Conservation (phyloP, 2,329 filamentous ascomycete species). For the Paracoccidioides lutzii region DNA sequence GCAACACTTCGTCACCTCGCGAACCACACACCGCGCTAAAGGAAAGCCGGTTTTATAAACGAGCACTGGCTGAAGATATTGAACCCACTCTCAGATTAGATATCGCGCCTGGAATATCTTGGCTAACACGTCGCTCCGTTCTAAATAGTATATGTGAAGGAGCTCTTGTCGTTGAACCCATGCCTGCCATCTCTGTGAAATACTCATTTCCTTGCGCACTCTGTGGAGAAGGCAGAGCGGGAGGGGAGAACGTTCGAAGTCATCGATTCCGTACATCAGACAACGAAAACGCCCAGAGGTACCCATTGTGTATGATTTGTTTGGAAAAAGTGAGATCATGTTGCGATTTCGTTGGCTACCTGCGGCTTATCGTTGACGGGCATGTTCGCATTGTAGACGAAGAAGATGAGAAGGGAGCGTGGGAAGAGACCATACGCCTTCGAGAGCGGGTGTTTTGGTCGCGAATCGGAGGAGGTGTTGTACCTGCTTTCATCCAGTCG, state of each 20-base stretch:
- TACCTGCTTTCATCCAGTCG: conserved; percentile 46
- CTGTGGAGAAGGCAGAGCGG: conserved; percentile 71
- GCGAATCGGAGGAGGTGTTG: conserved; percentile 76
- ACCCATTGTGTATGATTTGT: conserved; percentile 83
- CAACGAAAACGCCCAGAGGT: conserved; percentile 71
- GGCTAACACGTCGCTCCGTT: conserved; percentile 79
- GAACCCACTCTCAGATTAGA: conserved; percentile 88
- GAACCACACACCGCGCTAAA: conserved; percentile 50
- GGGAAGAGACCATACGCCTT: conserved; percentile 85
- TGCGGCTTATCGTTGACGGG: conserved; percentile 83
- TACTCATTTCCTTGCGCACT: conserved; percentile 61
- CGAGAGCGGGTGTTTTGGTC: conserved; percentile 97
- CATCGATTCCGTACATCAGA: conserved; percentile 86
- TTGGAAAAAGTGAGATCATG: conserved; percentile 70
- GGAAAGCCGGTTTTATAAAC: conserved; percentile 89
- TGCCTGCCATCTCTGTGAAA: conserved; percentile 45
- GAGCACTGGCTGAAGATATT: conserved; percentile 75
- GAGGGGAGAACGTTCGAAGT: conserved; percentile 57
- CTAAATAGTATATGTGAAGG: conserved; percentile 73
- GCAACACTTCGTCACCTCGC: conserved; percentile 28
- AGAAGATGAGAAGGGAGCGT: conserved; percentile 74
- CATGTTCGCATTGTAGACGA: conserved; percentile 75
- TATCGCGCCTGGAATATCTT: conserved; percentile 77
- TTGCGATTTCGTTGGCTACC: conserved; percentile 84
- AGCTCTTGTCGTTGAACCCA: conserved; percentile 77